Base-by-base conservation (phyloP, 1,284 basidiomycete species). In the Cutaneotrichosporon mucoides region DNA sequence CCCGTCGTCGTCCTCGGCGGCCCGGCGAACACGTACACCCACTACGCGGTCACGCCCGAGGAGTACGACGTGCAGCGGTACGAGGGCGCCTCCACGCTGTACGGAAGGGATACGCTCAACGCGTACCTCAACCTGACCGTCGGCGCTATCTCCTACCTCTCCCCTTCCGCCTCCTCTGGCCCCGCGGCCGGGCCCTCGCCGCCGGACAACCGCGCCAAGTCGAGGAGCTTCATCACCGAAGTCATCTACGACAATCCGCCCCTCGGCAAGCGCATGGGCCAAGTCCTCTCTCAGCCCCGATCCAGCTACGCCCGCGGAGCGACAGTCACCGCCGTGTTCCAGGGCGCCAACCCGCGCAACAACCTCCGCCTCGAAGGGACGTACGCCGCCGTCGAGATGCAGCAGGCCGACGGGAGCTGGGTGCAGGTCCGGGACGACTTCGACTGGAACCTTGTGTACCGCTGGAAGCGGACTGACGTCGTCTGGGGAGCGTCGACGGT, bases 41-140 rank as follows among this genome's bases (percentile, higher is more conserved):
- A 54, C 44, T 63, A 63, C 55, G 10, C 24, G 13, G 38, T 36
- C 13, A 63, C 61, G 4, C 57, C 58, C 3, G 61, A 63, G 35
- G 61, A 63, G 41, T 63, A 63, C 52, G 52, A 54, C 4, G 34
- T 59, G 10, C 61, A 63, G 55, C 61, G 61, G 16, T 63, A 63
- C 58, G 61, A 63, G 52, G 61, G 61, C 52, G 57, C 57, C 4
- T 63, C 61, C 11, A 63, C 61, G 4, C 52, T 63, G 8, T 59
- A 50, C 48, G 61, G 61, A 10, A 50, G 44, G 51, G 42, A 47
- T 15, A 63, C 61, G 13, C 55, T 59, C 15, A 38, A 54, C 36
- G 61, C 61, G 6, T 43, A 59, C 55, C 59, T 63, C 55, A 59
- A 63, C 55, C 52, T 60, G 6, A 63, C 61, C 6, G 43, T 46